Evolutionary conservation across 1,284 basidiomycete species (phyloP).

Genomic region (Pascua sp.): DNA sequence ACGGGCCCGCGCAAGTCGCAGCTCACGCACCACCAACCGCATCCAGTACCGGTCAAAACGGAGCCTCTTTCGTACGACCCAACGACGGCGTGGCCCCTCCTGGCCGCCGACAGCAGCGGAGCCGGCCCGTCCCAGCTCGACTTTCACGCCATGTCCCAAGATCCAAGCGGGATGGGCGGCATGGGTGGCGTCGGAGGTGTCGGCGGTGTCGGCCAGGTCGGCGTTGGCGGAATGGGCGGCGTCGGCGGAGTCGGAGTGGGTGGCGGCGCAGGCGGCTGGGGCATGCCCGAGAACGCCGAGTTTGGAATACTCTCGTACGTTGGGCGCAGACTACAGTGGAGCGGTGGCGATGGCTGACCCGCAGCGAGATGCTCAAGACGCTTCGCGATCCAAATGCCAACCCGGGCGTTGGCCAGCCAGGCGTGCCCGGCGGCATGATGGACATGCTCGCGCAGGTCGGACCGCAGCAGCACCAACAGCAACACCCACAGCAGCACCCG

Average conservation of each 20-base stretch:
- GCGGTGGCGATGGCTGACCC: not conserved
- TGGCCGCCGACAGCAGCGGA: conserved; percentile 29
- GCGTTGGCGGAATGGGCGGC: not conserved
- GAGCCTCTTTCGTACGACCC: conserved; percentile 9
- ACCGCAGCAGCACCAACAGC: conserved; percentile 1
- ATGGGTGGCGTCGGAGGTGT: no score
- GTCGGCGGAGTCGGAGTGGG: not conserved
- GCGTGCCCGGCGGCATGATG: conserved; percentile 44
- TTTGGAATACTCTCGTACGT: conserved; percentile 21
- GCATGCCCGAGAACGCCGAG: conserved; percentile 15
- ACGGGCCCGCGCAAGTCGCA: conserved; percentile 15
- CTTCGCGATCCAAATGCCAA: conserved; percentile 23
- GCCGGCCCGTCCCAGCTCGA: conserved; percentile 1
- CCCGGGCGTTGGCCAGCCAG: conserved; percentile 20
- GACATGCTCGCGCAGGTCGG: conserved; percentile 35
- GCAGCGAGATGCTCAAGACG: conserved; percentile 45
- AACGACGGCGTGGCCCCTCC: conserved; percentile 33
- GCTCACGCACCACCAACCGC: conserved; percentile 12
- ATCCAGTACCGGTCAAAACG: not conserved
- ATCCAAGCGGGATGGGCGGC: no score
- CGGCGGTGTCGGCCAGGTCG: no score
- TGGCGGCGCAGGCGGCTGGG: conserved; percentile 7
- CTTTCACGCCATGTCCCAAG: conserved; percentile 4
- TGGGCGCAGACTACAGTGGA: not conserved
- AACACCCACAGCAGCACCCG: not conserved